Evolutionary conservation across 1,284 basidiomycete genomes (phyloP).

Genomic region (Porphyrellus sp.): DNA sequence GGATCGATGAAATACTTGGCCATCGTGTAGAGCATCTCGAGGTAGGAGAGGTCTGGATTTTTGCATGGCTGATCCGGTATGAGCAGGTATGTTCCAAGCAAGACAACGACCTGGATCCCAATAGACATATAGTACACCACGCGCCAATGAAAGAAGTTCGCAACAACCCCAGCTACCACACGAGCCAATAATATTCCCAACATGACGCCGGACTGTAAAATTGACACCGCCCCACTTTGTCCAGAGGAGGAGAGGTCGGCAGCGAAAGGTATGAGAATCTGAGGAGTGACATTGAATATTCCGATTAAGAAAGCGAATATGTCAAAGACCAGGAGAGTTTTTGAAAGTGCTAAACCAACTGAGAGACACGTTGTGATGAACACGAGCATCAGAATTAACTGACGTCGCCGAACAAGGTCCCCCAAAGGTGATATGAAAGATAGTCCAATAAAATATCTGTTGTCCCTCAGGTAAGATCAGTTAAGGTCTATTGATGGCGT

Average conservation of each 20-base stretch:
- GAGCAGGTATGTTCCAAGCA: constrained; percentile 50
- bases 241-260: constrained; percentile 62
- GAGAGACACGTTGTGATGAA: constrained; percentile 46
- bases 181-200: constrained; percentile 66
- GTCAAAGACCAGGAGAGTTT: constrained; percentile 48
- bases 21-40: constrained; percentile 60
- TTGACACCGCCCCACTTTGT: constrained; percentile 57
- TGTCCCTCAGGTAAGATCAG: neutral
- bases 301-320: constrained; percentile 56
- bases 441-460: constrained; percentile 55
- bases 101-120: constrained; percentile 50
- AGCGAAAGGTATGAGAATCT: constrained; percentile 60
- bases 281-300: constrained; percentile 52
- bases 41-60: constrained; percentile 54
- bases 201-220: constrained; percentile 65
- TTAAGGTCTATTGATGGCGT: neutral
- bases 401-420: constrained; percentile 58
- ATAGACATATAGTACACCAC: constrained; percentile 65
- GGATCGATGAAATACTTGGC: constrained; percentile 62
- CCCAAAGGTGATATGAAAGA: constrained; percentile 62
- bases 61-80: constrained; percentile 71
- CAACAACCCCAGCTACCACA: constrained; percentile 62
- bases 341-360: constrained; percentile 55
- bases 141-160: constrained; percentile 58
- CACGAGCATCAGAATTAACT: constrained; percentile 51